phyloP scores from a whole-genome alignment of 768 basidiomycete species.

The Serendipita sp. region DNA sequence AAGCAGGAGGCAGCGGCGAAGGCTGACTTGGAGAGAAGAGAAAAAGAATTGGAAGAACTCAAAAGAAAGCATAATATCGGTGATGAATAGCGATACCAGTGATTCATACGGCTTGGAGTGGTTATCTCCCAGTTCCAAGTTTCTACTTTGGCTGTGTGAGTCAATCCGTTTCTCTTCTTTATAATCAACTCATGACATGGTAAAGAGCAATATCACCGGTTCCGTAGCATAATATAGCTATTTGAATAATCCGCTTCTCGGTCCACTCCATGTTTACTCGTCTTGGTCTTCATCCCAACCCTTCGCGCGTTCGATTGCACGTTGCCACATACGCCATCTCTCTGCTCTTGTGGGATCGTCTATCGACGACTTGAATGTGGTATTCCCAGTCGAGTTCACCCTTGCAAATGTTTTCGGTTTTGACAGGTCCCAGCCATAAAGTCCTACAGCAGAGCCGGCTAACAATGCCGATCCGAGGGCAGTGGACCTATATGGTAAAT shows the following conservation, averaged over 20 bases:
- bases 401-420: conserved; percentile 68
- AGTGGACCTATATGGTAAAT: conserved; percentile 59
- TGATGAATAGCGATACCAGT: conserved; percentile 33
- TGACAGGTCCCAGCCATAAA: conserved; percentile 86
- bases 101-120: not conserved
- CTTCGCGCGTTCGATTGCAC: conserved; percentile 69
- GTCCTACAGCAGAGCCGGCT: conserved; percentile 70
- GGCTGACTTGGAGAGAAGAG: conserved; percentile 77
- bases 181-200: no score
- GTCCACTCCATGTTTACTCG: not conserved
- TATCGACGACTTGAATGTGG: conserved; percentile 46
- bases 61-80: conserved; percentile 74
- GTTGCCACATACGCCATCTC: conserved; percentile 72
- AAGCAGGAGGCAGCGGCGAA: conserved; percentile 90
- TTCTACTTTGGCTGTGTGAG: no score
- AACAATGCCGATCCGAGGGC: conserved; percentile 90
- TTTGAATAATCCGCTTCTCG: no score
- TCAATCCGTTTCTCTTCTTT: no score
- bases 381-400: conserved; percentile 76
- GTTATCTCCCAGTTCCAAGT: no score
- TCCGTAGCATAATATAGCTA: no score
- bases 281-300: conserved; percentile 51
- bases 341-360: conserved; percentile 38
- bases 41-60: conserved; percentile 74
- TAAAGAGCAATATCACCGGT: no score